A percentile compares a stretch with the other conserved stretches of the same genome.
phyloP scores from a whole-genome alignment of 495 filamentous ascomycete genomes.

The Neurospora pannonica region DNA sequence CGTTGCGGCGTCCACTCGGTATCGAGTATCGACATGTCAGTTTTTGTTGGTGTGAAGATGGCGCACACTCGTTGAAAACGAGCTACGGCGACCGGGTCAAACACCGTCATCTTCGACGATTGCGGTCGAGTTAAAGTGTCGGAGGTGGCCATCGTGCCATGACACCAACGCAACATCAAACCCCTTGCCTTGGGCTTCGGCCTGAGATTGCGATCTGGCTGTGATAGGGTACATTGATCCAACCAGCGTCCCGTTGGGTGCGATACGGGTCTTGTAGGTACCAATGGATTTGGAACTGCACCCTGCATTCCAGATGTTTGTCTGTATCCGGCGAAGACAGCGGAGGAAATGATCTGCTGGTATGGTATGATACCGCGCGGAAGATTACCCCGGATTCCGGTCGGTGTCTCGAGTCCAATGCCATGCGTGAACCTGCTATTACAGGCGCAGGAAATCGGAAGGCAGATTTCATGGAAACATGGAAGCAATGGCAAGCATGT shows the following conservation, averaged over 20 bases:
- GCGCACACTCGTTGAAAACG: not conserved
- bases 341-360: not conserved
- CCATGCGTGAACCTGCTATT: not conserved
- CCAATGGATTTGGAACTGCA: not conserved
- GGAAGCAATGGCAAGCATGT: not conserved
- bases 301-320: not conserved
- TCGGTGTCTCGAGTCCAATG: not conserved
- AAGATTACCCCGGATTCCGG: not conserved
- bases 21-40: not conserved
- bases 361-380: not conserved
- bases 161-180: not conserved
- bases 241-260: not conserved
- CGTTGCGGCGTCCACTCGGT: not conserved
- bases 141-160: not conserved
- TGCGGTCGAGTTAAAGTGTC: not conserved
- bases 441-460: not conserved
- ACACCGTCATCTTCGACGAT: not conserved
- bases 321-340: not conserved
- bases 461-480: not conserved
- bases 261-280: not conserved
- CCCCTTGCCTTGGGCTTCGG: not conserved
- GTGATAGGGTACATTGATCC: not conserved
- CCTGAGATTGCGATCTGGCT: not conserved
- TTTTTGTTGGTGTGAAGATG: not conserved
- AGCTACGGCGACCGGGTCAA: not conserved